Conservation (phyloP, 257 asterid species). For the Lantana camara region DNA sequence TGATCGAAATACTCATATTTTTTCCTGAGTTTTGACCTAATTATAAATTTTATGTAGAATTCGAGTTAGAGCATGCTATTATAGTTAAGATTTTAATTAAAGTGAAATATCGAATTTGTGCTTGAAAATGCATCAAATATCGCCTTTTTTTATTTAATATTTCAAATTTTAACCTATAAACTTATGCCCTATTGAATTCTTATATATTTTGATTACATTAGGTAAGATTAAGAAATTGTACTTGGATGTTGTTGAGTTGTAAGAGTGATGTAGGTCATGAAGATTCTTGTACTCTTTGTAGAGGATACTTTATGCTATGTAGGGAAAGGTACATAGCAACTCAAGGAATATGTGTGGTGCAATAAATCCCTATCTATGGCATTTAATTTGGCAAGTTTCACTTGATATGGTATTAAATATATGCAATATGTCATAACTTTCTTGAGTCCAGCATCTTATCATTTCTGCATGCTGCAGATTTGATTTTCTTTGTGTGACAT, state of each 20-base stretch:
- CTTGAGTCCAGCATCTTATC: background rate
- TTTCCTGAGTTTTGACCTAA: too few species aligned
- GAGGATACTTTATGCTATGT: constrained; percentile 21
- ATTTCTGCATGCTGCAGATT: background rate
- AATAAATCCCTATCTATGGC: background rate
- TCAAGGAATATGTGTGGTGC: background rate
- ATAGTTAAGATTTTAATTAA: too few species aligned
- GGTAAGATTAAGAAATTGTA: too few species aligned
- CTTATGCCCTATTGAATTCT: too few species aligned
- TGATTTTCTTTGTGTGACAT: background rate
- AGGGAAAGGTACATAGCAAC: background rate
- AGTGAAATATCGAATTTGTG: too few species aligned
- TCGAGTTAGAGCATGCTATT: too few species aligned
- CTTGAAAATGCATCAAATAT: too few species aligned
- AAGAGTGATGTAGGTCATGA: constrained; percentile 10
- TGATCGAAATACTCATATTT: too few species aligned
- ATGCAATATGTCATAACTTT: background rate
- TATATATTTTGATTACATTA: too few species aligned
- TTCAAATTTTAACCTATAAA: too few species aligned
- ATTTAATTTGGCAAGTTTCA: constrained; percentile 12
- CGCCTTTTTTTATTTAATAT: too few species aligned
- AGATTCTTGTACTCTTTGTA: constrained; percentile 30
- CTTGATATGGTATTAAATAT: background rate
- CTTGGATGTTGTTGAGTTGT: constrained; percentile 27
- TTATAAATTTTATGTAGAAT: too few species aligned